Conservation (phyloP, 1,139 yeast species). For the Geotrichum reessii region DNA sequence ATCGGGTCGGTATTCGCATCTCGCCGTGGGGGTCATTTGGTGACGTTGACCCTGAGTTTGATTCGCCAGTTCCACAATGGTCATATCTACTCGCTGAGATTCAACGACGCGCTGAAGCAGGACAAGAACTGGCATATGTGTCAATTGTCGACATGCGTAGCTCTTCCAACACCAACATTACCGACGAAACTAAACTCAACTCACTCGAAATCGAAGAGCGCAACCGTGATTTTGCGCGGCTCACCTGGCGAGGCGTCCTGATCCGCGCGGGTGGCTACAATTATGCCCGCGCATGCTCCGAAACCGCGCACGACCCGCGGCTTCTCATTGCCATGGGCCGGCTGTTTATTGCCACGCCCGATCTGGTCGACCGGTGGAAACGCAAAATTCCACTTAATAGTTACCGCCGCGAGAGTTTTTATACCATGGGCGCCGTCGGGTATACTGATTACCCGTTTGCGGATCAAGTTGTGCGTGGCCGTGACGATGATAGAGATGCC, state of each 20-base stretch:
- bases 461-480: background rate
- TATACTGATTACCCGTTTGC: slow-evolving; percentile 16
- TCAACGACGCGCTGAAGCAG: slow-evolving; percentile 31
- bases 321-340: slow-evolving; percentile 44
- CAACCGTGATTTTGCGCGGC: slow-evolving; percentile 34
- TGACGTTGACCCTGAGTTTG: slow-evolving; percentile 20
- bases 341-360: slow-evolving; percentile 50
- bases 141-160: slow-evolving; percentile 47
- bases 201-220: slow-evolving; percentile 6
- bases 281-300: slow-evolving; percentile 26
- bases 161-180: background rate
- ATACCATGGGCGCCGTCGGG: slow-evolving; percentile 25
- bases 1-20: slow-evolving; percentile 50
- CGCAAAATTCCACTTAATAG: slow-evolving; percentile 38
- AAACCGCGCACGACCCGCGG: slow-evolving; percentile 31
- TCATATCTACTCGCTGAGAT: slow-evolving; percentile 31
- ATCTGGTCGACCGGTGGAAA: slow-evolving; percentile 42
- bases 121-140: slow-evolving; percentile 46
- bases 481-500: background rate
- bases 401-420: slow-evolving; percentile 40
- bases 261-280: slow-evolving; percentile 44
- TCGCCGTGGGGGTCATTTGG: slow-evolving; percentile 50
- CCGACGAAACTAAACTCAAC: background rate
- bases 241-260: slow-evolving; percentile 46
- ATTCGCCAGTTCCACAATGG: slow-evolving; percentile 31